A percentile compares a stretch with the other conserved stretches of the same genome.
Conservation (phyloP, 1,139 yeast genomes). For the Saccharomyces hybrid region DNA sequence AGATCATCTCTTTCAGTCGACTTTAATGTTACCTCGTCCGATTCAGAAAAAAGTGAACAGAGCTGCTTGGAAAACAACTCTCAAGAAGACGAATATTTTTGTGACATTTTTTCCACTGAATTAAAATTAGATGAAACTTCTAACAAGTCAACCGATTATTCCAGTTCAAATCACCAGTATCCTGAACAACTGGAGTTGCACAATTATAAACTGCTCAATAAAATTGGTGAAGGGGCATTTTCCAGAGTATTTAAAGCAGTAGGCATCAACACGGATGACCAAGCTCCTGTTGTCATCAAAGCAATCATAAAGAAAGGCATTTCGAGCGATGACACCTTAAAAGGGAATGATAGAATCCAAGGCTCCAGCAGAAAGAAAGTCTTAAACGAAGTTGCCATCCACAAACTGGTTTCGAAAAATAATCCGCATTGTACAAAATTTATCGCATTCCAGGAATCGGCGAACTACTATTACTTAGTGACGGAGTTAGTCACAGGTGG, state of each 20-base stretch:
- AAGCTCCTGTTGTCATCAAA: conserved; percentile 54
- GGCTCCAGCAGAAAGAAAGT: conserved; percentile 31
- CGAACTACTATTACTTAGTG: conserved; percentile 63
- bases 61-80: background rate
- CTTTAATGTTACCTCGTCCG: background rate
- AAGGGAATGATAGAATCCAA: conserved; percentile 6
- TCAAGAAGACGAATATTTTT: background rate
- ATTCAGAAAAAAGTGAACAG: background rate
- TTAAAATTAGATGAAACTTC: background rate
- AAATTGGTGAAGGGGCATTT: conserved; percentile 81
- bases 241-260: conserved; percentile 47
- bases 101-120: background rate
- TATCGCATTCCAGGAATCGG: conserved; percentile 57
- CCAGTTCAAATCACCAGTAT: conserved; percentile 9
- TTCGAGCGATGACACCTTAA: conserved; percentile 23
- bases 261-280: background rate
- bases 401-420: conserved; percentile 30
- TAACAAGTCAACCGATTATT: background rate
- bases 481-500: conserved; percentile 89
- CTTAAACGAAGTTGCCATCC: conserved; percentile 65
- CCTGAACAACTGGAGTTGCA: conserved; percentile 19
- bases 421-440: conserved; percentile 53
- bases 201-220: conserved; percentile 30
- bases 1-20: background rate
- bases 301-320: conserved; percentile 49